Evolutionary conservation across 306 rosid species (phyloP).

Genomic region (Sicyos baderoa): DNA sequence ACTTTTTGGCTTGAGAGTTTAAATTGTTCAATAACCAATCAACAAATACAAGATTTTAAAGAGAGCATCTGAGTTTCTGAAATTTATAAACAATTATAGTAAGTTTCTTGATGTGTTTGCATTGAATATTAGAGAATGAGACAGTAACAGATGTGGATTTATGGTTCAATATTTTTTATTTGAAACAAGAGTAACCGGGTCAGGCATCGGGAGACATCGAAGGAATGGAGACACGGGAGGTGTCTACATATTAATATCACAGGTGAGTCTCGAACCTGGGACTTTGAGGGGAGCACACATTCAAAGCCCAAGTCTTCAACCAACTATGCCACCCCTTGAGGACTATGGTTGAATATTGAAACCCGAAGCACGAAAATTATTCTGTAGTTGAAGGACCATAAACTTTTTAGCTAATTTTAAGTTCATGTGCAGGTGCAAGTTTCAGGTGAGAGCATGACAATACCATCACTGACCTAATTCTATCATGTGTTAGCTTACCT

Average conservation of each 20-base stretch:
- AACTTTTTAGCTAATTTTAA: neutral
- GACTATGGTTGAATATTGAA: neutral
- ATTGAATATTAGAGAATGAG: neutral
- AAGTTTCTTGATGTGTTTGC: neutral
- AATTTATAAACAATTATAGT: neutral
- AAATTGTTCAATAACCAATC: neutral
- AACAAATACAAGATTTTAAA: neutral
- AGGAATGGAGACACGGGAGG: too few relatives aligned
- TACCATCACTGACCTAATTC: slow-evolving; percentile 9
- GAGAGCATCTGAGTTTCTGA: neutral
- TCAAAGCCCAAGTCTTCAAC: too few relatives aligned
- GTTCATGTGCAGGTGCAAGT: slow-evolving; percentile 2
- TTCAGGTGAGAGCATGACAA: slow-evolving; percentile 3
- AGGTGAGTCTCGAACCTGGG: too few relatives aligned
- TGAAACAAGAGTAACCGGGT: too few relatives aligned
- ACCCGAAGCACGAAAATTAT: neutral
- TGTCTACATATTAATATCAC: too few relatives aligned
- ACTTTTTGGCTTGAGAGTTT: neutral
- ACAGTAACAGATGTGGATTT: neutral
- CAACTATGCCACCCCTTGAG: too few relatives aligned
- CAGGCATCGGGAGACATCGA: too few relatives aligned
- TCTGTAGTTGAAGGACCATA: neutral
- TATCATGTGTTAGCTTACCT: slow-evolving; percentile 7
- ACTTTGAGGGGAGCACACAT: too few relatives aligned
- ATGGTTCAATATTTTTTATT: too few relatives aligned